Base-by-base conservation (phyloP, 306 rosid genomes). In the Macrotyloma uniflorum region DNA sequence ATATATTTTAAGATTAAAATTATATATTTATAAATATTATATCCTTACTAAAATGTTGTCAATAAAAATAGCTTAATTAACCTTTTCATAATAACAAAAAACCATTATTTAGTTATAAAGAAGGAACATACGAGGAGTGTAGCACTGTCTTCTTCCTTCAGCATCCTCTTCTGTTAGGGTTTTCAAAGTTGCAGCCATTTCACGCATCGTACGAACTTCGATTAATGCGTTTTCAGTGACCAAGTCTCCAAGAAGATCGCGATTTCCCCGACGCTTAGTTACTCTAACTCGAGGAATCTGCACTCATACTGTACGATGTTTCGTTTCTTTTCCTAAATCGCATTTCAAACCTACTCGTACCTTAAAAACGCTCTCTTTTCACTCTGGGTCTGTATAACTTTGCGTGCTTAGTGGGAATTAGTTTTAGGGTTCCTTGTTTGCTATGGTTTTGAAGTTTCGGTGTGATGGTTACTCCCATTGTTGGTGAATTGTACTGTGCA, bases 261-360 rank as follows among this genome's bases (percentile, higher is more conserved):
- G 8, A 76, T 61, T 69, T 20, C 58, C 22, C 23, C 33, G 47
- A 59, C 20, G 49, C 8, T 58, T 67, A 4, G 0, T 35, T 24
- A 35, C 72, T 28, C n/a, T 59, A 61, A 50, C 55, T 75, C 23
- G 8, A 28, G 19, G 8, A 58, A 68, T 49, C 68, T 2, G 62
- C 65, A 13, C 9, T 10, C 11, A 24, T 79, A 51, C 43, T 82
- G 82, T 82, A 76, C 46, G 46, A 63, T 82, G 13, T 77, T 40
- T 59, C 40, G 8, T 69, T 5, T 59, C 36, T 58, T 46, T 82
- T 22, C 30, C 54, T 9, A 10, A 32, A 43, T 69, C 50, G 14
- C 35, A 68, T 36, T 75, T 2, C 30, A 10, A 12, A 15, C 18
- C 20, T 3, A 67, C 30, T 32, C 7, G 0, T 38, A 50, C 13